Percentiles rank a stretch among this genome's conserved stretches.
phyloP scores from a whole-genome alignment of 78 protist species.

The Speleostelium caveatum region DNA sequence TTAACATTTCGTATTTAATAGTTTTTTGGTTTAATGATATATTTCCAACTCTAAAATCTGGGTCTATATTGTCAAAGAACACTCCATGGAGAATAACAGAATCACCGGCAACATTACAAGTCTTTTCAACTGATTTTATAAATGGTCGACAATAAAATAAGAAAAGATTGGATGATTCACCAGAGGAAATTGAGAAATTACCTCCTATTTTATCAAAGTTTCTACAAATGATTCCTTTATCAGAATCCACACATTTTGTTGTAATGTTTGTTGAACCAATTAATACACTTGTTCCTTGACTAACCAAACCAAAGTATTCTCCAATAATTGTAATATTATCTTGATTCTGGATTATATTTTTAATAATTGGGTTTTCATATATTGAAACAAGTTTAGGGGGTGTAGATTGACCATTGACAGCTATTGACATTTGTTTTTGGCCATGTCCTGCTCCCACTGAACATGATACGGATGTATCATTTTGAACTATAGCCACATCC shows the following conservation, averaged over 20 bases:
- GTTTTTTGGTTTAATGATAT: too few relatives aligned
- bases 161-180: neutral
- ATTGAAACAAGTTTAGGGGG: neutral
- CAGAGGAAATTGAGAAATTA: neutral
- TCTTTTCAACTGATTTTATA: neutral
- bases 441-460: neutral
- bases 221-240: neutral
- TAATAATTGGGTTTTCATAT: neutral
- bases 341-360: neutral
- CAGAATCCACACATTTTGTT: neutral
- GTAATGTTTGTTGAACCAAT: neutral
- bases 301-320: neutral
- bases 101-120: neutral
- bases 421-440: neutral
- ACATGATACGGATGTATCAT: neutral
- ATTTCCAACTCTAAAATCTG: too few relatives aligned
- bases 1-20: neutral
- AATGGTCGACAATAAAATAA: neutral
- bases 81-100: neutral
- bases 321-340: neutral
- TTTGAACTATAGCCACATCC: neutral
- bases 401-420: neutral
- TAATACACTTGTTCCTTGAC: neutral
- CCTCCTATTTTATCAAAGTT: neutral
- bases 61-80: neutral